Evolutionary conservation across 306 rosid genomes (phyloP).

Genomic region (Cucurbita ficifolia): DNA sequence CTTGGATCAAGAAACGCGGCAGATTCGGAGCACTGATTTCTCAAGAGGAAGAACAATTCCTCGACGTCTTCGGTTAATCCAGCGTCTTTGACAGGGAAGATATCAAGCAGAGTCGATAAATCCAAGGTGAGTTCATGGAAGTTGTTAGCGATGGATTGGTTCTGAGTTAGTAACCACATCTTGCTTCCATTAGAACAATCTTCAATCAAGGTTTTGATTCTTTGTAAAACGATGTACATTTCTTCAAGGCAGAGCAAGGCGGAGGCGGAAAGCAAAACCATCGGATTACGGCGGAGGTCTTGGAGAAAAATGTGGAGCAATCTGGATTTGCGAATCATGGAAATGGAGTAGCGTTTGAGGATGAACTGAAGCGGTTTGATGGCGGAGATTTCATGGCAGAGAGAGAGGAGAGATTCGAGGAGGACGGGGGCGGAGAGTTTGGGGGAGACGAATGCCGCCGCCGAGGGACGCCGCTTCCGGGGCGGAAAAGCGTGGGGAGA

Average conservation of each 20-base stretch:
- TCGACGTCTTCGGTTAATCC: conserved; percentile 45
- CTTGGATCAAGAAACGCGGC: conserved; percentile 13
- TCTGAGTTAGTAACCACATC: conserved; percentile 48
- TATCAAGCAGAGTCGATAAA: conserved; percentile 55
- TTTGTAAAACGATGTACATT: conserved; percentile 57
- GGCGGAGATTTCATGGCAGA: conserved; percentile 41
- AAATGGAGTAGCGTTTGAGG: conserved; percentile 23
- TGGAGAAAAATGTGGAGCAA: conserved; percentile 46
- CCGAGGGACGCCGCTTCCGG: conserved; percentile 50
- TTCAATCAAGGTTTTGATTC: conserved; percentile 46
- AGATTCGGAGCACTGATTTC: conserved; percentile 41
- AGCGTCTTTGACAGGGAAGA: conserved; percentile 44
- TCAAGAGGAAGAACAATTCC: conserved; percentile 41
- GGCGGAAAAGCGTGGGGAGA: conserved; percentile 33
- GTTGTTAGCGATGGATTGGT: conserved; percentile 26
- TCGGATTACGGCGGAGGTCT: conserved; percentile 23
- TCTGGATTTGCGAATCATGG: conserved; percentile 41
- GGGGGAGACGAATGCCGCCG: conserved; percentile 39
- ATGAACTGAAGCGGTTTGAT: conserved; percentile 21
- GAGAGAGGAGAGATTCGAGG: conserved; percentile 33
- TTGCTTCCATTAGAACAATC: conserved; percentile 53
- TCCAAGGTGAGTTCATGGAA: conserved; percentile 58
- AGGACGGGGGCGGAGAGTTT: conserved; percentile 24
- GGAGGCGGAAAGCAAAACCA: conserved; percentile 18
- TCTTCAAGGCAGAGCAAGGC: conserved; percentile 58